These are phyloP conservation scores for Pichia cabralensis DNA, from an alignment of 805 yeast species.

Conservation along the genomic window DNA sequence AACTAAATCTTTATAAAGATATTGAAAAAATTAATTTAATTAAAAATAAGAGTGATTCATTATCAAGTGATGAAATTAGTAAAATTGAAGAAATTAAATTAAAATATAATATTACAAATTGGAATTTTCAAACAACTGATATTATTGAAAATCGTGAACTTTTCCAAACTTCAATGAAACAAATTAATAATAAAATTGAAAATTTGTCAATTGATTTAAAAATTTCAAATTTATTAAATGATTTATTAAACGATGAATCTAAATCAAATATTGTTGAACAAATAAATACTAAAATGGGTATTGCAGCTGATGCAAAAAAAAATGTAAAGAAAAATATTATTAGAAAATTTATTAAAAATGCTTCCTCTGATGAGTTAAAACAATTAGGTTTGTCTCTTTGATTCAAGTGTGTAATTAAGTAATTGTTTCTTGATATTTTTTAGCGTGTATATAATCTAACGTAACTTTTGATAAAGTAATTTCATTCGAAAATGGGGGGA, in stretches of 20 bases:
- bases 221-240: slow-evolving; percentile 11
- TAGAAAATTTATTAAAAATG: slow-evolving; percentile 40
- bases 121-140: too few species aligned
- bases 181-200: slow-evolving; percentile 17
- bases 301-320: slow-evolving; percentile 33
- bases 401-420: too few species aligned
- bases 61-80: slow-evolving; percentile 24
- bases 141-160: slow-evolving; percentile 19
- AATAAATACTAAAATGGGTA: slow-evolving; percentile 28
- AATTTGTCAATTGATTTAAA: slow-evolving; percentile 14
- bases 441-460: too few species aligned
- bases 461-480: too few species aligned
- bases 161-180: slow-evolving; percentile 19
- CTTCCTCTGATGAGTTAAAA: slow-evolving; percentile 20
- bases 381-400: slow-evolving; percentile 18
- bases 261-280: slow-evolving; percentile 26
- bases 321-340: slow-evolving; percentile 62
- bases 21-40: slow-evolving; percentile 15
- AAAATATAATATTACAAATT: slow-evolving; percentile 20
- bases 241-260: slow-evolving; percentile 20
- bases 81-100: slow-evolving; percentile 29
- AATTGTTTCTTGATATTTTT: too few species aligned
- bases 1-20: slow-evolving; percentile 25
- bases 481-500: too few species aligned
- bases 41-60: slow-evolving; percentile 12